phyloP scores from a whole-genome alignment of 305 asterid genomes.

The Solanum hybrid region DNA sequence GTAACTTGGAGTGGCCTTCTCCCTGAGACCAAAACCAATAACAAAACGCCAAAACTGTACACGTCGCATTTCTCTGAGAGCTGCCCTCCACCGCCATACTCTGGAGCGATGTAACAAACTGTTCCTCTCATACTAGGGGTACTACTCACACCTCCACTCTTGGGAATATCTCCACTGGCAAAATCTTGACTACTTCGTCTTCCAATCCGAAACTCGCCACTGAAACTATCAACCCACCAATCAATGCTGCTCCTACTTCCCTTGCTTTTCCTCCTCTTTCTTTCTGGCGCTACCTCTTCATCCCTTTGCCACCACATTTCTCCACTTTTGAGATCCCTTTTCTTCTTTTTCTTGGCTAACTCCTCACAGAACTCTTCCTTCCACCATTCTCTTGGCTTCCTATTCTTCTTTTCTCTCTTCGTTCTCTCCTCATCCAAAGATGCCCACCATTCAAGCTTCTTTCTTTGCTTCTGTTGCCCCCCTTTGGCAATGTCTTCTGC shows the following conservation, averaged over 20 bases:
- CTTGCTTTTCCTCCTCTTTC: conserved; percentile 46
- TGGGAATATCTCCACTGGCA: conserved; percentile 60
- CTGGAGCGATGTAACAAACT: conserved; percentile 82
- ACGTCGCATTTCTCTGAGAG: conserved; percentile 73
- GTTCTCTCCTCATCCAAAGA: conserved; percentile 41
- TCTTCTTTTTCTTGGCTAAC: conserved; percentile 57
- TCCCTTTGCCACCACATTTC: conserved; percentile 81
- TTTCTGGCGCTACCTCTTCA: conserved; percentile 43
- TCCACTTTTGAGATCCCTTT: conserved; percentile 32
- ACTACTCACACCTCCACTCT: conserved; percentile 80
- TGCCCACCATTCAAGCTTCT: conserved; percentile 69
- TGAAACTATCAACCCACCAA: conserved; percentile 73
- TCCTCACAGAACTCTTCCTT: conserved; percentile 89
- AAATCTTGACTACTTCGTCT: conserved; percentile 66
- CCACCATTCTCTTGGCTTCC: conserved; percentile 91
- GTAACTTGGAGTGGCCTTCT: conserved; percentile 83
- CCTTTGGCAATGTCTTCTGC: conserved; percentile 17
- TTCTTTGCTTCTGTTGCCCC: conserved; percentile 39
- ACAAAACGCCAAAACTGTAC: conserved; percentile 72
- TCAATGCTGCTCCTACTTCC: conserved; percentile 59
- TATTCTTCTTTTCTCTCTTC: conserved; percentile 41
- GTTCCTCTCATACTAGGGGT: conserved; percentile 96
- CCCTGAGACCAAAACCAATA: conserved; percentile 69
- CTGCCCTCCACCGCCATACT: conserved; percentile 55
- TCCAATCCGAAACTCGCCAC: conserved; percentile 66